phyloP scores from a whole-genome alignment of 2,329 filamentous ascomycete genomes.

The Blastomyces silverae region DNA sequence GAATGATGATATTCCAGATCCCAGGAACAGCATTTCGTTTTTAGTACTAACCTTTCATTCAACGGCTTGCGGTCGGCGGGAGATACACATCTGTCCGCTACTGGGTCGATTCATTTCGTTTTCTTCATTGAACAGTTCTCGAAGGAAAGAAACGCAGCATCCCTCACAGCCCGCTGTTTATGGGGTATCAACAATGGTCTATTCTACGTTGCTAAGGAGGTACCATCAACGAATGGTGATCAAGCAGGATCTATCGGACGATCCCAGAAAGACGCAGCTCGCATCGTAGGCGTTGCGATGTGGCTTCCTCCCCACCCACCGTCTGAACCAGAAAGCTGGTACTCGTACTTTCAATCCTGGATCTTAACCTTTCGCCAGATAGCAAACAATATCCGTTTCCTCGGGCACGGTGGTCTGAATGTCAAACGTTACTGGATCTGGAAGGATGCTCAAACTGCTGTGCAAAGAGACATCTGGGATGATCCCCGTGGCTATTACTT shows the following conservation, averaged over 20 bases:
- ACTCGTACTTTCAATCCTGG: slow-evolving; percentile 58
- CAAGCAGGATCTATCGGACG: slow-evolving; percentile 17
- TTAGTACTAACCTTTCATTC: slow-evolving; percentile 1
- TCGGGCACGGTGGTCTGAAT: slow-evolving; percentile 60
- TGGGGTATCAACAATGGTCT: slow-evolving; percentile 65
- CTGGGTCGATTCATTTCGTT: background rate
- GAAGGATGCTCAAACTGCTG: slow-evolving; percentile 59
- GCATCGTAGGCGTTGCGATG: slow-evolving; percentile 64
- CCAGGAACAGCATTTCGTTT: background rate
- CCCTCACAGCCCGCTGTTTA: slow-evolving; percentile 57
- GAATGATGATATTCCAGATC: background rate
- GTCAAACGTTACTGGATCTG: slow-evolving; percentile 64
- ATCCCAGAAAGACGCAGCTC: slow-evolving; percentile 22
- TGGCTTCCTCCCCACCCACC: slow-evolving; percentile 57
- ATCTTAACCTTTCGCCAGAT: slow-evolving; percentile 60
- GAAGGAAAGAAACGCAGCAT: slow-evolving; percentile 54
- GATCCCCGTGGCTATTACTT: slow-evolving; percentile 66
- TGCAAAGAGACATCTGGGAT: slow-evolving; percentile 57
- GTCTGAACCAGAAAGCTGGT: slow-evolving; percentile 50
- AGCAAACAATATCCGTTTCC: slow-evolving; percentile 58
- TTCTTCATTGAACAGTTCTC: slow-evolving; percentile 47
- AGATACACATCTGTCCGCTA: slow-evolving; percentile 4
- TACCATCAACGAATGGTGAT: slow-evolving; percentile 25
- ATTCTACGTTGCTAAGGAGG: slow-evolving; percentile 63
- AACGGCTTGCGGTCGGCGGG: slow-evolving; percentile 6